Evolutionary conservation across 768 basidiomycete genomes (phyloP), one percentile per base, ranked within the genome.

Genomic region (Holtermanniella nyarrowii): DNA sequence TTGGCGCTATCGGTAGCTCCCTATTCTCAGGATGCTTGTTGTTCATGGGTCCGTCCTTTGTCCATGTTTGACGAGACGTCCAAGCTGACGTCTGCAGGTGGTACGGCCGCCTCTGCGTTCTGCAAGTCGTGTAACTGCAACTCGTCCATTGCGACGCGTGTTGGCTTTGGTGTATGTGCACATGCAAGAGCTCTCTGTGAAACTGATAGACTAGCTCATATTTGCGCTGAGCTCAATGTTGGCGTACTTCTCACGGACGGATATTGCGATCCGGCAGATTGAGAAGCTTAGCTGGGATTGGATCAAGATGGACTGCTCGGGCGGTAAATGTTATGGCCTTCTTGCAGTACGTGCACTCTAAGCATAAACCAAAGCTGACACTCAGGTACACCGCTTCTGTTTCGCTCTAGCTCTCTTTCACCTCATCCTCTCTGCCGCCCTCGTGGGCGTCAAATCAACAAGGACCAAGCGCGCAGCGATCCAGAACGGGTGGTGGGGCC

Each of bases 401-500:
- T 97, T 99, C 63, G 91, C 93, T 1, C 77, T 99, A 11, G 77
- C 85, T 5, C 75, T 97, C 21, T 85, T 96, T 72, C 93, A 99
- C 69, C 74, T 83, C 49, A 76, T 96, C 43, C 75, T 97, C 45
- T 82, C 87, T 51, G 66, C 82, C 0, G 76, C 82, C 25, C 80
- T 99, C 37, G 78, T 95, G 52, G 89, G 89, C 21, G 84, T 99
- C 3, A 79, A 80, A 62, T 85, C 91, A 63, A 97, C 95, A 5
- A 80, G 82, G 52, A 84, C 90, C 58, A 95, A 89, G 72, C 82
- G 95, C 10, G 88, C 93, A 1, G 85, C 89, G 16, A 82, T 99
- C 52, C 95, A 99, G 76, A 99, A 99, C 72, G 95, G 93, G 87
- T 99, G 90, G 90, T 99, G 95, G 95, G 95, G 95, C 21, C 93